phyloP scores from a whole-genome alignment of 164 flowering plant genomes.

The Magnolia changhungtana region DNA sequence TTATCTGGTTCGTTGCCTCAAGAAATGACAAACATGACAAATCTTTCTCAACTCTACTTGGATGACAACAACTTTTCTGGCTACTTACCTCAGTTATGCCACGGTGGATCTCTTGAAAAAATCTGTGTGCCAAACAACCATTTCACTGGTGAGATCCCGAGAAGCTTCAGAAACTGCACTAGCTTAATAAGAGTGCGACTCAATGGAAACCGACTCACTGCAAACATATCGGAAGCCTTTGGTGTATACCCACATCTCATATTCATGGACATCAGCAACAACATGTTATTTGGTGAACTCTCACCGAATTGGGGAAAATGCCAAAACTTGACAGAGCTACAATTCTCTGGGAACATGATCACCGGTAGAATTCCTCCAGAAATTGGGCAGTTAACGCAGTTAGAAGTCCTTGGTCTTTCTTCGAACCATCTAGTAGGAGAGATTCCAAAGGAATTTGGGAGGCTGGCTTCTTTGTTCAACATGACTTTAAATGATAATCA shows the following conservation, averaged over 20 bases:
- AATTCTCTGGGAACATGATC: slow-evolving; percentile 27
- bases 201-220: slow-evolving; percentile 42
- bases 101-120: slow-evolving; percentile 29
- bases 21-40: background rate
- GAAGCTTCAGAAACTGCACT: background rate
- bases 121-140: slow-evolving; percentile 43
- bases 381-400: slow-evolving; percentile 24
- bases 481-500: background rate
- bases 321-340: slow-evolving; percentile 20
- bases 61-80: slow-evolving; percentile 61
- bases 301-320: slow-evolving; percentile 37
- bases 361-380: slow-evolving; percentile 35
- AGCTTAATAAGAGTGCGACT: slow-evolving; percentile 37
- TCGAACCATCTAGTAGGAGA: slow-evolving; percentile 40
- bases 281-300: slow-evolving; percentile 30
- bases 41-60: slow-evolving; percentile 21
- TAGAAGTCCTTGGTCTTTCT: slow-evolving; percentile 20
- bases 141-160: slow-evolving; percentile 53
- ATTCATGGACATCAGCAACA: slow-evolving; percentile 25
- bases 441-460: slow-evolving; percentile 38
- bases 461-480: slow-evolving; percentile 15
- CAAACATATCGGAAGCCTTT: slow-evolving; percentile 31
- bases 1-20: background rate
- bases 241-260: slow-evolving; percentile 32
- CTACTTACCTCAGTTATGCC: slow-evolving; percentile 52